Evolutionary conservation across 805 yeast genomes (phyloP), one percentile per base, ranked within the genome.

Genomic region (Wickerhamiella siamensis): DNA sequence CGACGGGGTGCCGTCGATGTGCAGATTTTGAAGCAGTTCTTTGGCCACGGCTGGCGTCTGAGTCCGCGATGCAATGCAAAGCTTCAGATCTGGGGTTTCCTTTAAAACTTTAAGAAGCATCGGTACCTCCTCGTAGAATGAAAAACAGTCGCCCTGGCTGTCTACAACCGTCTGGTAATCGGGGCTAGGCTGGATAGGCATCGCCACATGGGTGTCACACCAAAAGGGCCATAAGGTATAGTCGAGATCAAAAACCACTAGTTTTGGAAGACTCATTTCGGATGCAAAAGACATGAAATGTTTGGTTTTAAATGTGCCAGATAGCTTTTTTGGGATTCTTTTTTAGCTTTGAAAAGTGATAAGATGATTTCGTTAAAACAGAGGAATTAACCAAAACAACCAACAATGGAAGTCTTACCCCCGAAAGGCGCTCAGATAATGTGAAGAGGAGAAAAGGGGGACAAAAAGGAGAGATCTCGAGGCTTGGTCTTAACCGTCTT

Each of bases 221-320:
- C 87, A 80, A 47, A 78, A 75, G 40, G 62, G 87, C 91, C 91
- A 80, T 27, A 80, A 58, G 0, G 91, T 80, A 53, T 75, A 80
- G 55, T 80, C 91, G 34, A 80, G 60, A 49, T 80, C 91, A 55
- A 80, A 78, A 0, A 80, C 86, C 9, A 79, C 76, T 1, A 73
- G 76, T 42, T 64, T 63, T 1, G 77, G 77, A 35, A 37, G 39
- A 14, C 35, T 32, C 44, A 38, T 34, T 24, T 24, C 29, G 29
- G 12, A 24, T 24, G 29, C 12, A 24, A 12, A 24, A 6, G 29
- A 24, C 6, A 12, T 24, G 6, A 24, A 24, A 6, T 12, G 6
- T n/a, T n/a, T n/a, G n/a, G n/a, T n/a, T n/a, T n/a, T n/a, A n/a
- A n/a, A n/a, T n/a, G n/a, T n/a, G n/a, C n/a, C n/a, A n/a, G n/a